phyloP scores from a whole-genome alignment of 75 land plant species.

The Sequoiadendron giganteum region DNA sequence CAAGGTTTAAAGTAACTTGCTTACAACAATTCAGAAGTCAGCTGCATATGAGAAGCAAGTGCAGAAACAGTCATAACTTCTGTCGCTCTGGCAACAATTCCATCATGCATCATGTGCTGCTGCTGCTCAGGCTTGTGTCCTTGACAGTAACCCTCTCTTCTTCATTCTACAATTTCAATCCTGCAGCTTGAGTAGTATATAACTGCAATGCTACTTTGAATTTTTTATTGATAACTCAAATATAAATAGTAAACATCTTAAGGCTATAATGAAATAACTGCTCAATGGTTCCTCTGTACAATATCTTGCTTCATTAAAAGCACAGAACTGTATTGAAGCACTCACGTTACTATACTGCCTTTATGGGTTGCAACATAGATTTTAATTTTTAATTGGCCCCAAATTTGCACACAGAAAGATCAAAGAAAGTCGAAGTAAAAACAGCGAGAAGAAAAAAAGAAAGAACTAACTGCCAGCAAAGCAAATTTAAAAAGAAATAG shows the following conservation, averaged over 20 bases:
- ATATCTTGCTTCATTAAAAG: background rate
- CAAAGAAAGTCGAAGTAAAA: background rate
- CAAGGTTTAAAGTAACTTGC: background rate
- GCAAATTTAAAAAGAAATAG: background rate
- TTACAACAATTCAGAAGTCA: constrained; percentile 69
- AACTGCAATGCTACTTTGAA: background rate
- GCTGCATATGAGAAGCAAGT: constrained; percentile 68
- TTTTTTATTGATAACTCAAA: background rate
- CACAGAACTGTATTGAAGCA: background rate
- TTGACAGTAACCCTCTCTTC: background rate
- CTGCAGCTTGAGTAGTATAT: background rate
- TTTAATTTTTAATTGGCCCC: background rate
- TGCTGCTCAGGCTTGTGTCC: background rate
- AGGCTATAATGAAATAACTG: background rate
- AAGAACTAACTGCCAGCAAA: background rate
- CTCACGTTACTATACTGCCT: background rate
- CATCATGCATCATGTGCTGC: constrained; percentile 44
- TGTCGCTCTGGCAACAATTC: constrained; percentile 68
- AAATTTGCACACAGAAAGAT: background rate
- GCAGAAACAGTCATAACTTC: constrained; percentile 67
- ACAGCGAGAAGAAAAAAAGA: background rate
- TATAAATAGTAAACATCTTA: background rate
- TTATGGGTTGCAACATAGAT: background rate
- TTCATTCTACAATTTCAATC: background rate
- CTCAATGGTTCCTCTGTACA: background rate